These are phyloP conservation scores for Ceratobasidium sp. DNA, from an alignment of 1,284 basidiomycete species.

Conservation along the genomic window DNA sequence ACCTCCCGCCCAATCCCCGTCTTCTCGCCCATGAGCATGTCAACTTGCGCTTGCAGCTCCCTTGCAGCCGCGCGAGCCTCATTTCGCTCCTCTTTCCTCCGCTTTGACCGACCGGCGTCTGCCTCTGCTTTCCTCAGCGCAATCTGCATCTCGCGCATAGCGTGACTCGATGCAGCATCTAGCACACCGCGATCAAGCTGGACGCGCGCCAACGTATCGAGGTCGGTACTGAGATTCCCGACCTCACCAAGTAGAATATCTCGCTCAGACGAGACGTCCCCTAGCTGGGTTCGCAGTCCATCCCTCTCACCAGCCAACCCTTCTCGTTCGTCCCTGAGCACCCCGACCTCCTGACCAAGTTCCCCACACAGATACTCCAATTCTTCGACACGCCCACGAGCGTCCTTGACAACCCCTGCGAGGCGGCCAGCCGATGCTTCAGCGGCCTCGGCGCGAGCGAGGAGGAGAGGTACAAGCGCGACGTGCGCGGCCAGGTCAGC, in stretches of 20 bases:
- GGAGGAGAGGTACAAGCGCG: constrained; percentile 21
- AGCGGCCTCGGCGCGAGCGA: constrained; percentile 32
- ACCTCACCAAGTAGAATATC: constrained; percentile 23
- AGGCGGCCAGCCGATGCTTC: constrained; percentile 21
- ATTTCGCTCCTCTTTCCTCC: constrained; percentile 29
- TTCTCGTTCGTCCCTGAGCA: not conserved
- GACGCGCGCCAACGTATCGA: not conserved
- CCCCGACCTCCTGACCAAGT: constrained; percentile 17
- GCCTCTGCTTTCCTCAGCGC: constrained; percentile 13
- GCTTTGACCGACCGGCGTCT: constrained; percentile 18
- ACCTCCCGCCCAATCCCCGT: not conserved
- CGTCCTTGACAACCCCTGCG: constrained; percentile 23
- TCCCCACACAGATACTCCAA: constrained; percentile 30
- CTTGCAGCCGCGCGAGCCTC: not conserved
- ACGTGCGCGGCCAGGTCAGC: constrained; percentile 38
- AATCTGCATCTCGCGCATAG: constrained; percentile 26
- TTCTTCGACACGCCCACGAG: constrained; percentile 10
- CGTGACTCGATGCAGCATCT: constrained; percentile 2
- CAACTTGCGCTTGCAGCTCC: constrained; percentile 2
- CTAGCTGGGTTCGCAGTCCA: not conserved
- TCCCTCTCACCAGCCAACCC: not conserved
- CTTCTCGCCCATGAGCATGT: not conserved
- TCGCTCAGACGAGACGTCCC: constrained; percentile 14
- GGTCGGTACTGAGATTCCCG: constrained; percentile 19
- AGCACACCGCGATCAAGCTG: not conserved